Conservation (phyloP, 176 grass and related monocot genomes). For the Themeda triandra region DNA sequence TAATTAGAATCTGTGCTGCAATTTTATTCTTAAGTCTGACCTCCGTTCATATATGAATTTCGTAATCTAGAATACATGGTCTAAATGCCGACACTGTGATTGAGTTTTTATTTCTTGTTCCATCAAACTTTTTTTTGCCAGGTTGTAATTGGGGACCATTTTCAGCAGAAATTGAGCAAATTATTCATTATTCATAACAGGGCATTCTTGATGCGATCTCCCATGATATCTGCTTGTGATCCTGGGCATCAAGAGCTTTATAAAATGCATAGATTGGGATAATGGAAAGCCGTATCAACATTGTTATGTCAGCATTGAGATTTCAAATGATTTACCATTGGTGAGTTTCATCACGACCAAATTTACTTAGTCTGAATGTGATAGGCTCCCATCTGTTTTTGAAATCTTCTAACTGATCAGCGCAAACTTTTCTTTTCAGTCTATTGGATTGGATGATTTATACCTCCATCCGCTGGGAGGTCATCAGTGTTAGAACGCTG, state of each 20-base stretch:
- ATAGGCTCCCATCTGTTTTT: neutral
- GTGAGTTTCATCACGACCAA: constrained; percentile 25
- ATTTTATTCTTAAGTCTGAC: neutral
- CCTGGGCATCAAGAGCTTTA: constrained; percentile 20
- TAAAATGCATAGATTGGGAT: constrained; percentile 49
- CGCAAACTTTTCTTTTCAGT: constrained; percentile 36
- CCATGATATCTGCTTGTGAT: too few species aligned
- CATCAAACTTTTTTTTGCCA: constrained; percentile 33
- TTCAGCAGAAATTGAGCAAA: constrained; percentile 42
- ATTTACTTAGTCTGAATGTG: neutral
- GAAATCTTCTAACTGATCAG: neutral
- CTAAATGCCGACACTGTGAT: neutral
- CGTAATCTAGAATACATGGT: neutral
- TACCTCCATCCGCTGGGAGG: constrained; percentile 69
- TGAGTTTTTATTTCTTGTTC: neutral
- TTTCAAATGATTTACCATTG: constrained; percentile 39
- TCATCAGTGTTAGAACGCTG: constrained; percentile 66
- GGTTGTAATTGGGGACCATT: constrained; percentile 22
- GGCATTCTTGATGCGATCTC: constrained; percentile 56
- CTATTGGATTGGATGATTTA: constrained; percentile 37
- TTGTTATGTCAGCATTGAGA: constrained; percentile 55
- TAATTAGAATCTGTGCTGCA: neutral
- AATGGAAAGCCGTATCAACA: constrained; percentile 48
- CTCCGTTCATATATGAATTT: neutral
- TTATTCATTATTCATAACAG: constrained; percentile 66